Evolutionary conservation across 2,329 filamentous ascomycete species (phyloP), one percentile per base, ranked within the genome.

Genomic region (Botryotinia calthae): DNA sequence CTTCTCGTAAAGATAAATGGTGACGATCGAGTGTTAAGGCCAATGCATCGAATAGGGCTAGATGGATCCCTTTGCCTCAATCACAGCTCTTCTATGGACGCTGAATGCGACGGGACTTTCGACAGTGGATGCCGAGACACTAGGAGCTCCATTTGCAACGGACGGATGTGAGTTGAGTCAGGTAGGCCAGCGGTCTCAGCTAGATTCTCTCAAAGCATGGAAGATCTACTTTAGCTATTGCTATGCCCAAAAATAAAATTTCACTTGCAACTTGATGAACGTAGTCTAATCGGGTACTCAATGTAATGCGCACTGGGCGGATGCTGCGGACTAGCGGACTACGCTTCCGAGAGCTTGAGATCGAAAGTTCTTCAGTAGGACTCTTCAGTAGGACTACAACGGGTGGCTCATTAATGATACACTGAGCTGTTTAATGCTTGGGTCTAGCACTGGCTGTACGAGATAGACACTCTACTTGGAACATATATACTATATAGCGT

Each of bases 321-420:
- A n/a, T 8, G n/a, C 64, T 1, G 46, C 25, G 46, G 5, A 40
- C 40, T 28, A 14, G 46, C 46, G 31, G 34, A 2, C 25, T 54
- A n/a, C 34, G 9, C 16, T 14, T 37, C 64, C 18, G 16, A 12
- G 40, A 18, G 9, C 46, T 6, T 42, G 34, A 56, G 12, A n/a
- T n/a, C 4, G 18, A 28, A 40, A 51, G 7, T 31, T 7, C 34
- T 7, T 31, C 37, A 22, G 48, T 42, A 42, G 65, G 48, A 67
- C 48, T 56, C 34, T 7, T 31, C 37, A 22, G 48, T 42, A 42
- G 65, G 48, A 67, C 48, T 56, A 56, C 65, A 67, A 67, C 65
- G 48, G 65, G 64, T 40, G 64, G 34, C 64, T 54, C 46, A 20
- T 18, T n/a, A 54, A 25, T 54, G 48, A 20, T 54, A 54, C 48